Conservation (phyloP, 441 rosid species). For the Pelargonium cotyledonis region DNA sequence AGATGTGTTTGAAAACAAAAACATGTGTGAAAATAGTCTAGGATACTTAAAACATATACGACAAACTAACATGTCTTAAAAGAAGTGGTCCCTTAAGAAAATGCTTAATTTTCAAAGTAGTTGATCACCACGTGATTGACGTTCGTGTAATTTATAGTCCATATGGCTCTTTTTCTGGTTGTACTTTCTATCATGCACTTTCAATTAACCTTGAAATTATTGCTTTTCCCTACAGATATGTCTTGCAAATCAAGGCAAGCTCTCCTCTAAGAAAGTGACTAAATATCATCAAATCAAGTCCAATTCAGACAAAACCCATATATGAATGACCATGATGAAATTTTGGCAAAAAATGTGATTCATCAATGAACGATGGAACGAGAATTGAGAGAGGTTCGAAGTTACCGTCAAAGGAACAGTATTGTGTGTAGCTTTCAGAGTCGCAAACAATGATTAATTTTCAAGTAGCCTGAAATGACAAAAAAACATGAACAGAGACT, state of each 20-base stretch:
- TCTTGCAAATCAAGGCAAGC: too few species aligned
- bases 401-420: too few species aligned
- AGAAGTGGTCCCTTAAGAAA: constrained; percentile 15
- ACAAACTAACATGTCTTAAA: neutral
- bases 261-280: too few species aligned
- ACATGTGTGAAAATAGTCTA: neutral
- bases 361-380: neutral
- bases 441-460: neutral
- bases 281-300: too few species aligned
- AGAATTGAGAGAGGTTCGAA: too few species aligned
- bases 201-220: neutral
- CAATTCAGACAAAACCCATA: too few species aligned
- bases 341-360: neutral
- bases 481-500: neutral
- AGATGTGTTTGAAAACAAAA: too few species aligned
- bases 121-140: constrained; percentile 25
- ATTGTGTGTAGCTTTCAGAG: neutral
- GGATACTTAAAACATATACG: neutral
- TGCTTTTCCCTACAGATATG: too few species aligned
- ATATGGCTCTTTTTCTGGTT: neutral
- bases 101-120: constrained; percentile 24
- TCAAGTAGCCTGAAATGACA: neutral
- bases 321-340: too few species aligned
- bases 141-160: neutral
- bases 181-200: neutral